Base-by-base conservation (phyloP, 164 flowering plant species). In the Nelumbo lutea region DNA sequence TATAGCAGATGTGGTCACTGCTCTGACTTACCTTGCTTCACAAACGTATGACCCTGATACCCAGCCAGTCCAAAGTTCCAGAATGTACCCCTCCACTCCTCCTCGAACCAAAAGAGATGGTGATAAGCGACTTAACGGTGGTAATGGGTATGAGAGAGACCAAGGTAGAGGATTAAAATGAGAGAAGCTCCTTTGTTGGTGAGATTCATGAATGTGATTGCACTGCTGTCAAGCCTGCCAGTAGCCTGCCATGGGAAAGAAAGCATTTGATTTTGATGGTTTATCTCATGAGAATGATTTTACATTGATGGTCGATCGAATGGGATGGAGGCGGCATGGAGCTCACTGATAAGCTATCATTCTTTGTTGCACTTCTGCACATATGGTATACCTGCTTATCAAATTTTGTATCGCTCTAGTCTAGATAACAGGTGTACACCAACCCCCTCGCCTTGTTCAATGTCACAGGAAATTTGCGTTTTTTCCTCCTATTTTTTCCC, bases 1-100 rank as follows among this genome's bases (percentile, higher is more conserved):
- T n/a, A 72, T 78, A 59, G 59, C 79, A 27, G 89, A 86, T 66
- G 86, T 86, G 15, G 87, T 86, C 6, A 70, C 79, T 7, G 89
- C 89, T 61, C 77, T 86, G 38, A 78, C 75, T 53, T 82, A 70
- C 76, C 82, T 78, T 61, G 76, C 78, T 13, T 56, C 71, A 27
- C 82, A 79, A 43, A 75, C 62, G 40, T 78, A 78, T 61, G 73
- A 77, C 50, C 81, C 81, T 13, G 66, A 44, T 40, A 64, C 5
- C 63, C 70, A 64, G 42, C 52, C 69, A 0, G 52, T n/a, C 68
- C 75, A 60, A 9, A 44, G 68, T 64, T 57, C 69, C n/a, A 57
- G 68, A 13, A 72, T 71, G 64, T 42, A 47, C 53, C 51, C 67
- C 38, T 58, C 68, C 59, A n/a, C 27, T 10, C 53, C 68, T 42